A percentile compares a stretch with the other conserved stretches of the same genome.
These are phyloP conservation scores for Pythium aquatile DNA, from an alignment of 352 stramenopile genomes.

Conservation along the genomic window DNA sequence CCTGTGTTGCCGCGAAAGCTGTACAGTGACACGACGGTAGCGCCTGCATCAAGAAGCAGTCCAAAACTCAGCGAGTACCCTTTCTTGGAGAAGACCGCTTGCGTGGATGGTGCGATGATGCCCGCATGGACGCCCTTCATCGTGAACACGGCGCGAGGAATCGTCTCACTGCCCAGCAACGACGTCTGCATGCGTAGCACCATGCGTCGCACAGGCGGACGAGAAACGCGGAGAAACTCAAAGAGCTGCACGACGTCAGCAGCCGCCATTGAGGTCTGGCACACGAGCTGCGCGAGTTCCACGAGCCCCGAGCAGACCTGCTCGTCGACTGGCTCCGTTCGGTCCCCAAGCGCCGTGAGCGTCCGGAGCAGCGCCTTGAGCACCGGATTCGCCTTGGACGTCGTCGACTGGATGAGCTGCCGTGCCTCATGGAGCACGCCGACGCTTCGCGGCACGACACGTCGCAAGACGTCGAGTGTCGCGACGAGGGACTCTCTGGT, in stretches of 20 bases:
- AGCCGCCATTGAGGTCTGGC: conserved; percentile 55
- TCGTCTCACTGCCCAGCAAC: conserved; percentile 51
- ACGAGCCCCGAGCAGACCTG: conserved; percentile 40
- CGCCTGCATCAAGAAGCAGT: conserved; percentile 40
- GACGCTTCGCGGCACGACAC: conserved; percentile 19
- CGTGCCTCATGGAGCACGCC: conserved; percentile 18
- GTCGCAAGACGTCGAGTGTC: conserved; percentile 2
- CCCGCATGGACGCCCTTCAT: conserved; percentile 64
- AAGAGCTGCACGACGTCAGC: conserved; percentile 67
- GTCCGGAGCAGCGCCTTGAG: conserved; percentile 51
- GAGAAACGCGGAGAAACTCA: conserved; percentile 61
- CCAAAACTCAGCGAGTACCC: conserved; percentile 75
- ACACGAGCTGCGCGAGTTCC: conserved; percentile 45
- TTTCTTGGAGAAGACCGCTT: conserved; percentile 68
- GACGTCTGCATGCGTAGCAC: conserved; percentile 60
- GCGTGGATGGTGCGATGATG: conserved; percentile 56
- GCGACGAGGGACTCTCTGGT: conserved; percentile 1
- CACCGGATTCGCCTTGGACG: conserved; percentile 29
- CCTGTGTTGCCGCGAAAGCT: conserved; percentile 76
- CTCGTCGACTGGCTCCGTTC: conserved; percentile 23
- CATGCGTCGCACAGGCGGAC: conserved; percentile 38
- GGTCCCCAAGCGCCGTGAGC: conserved; percentile 38
- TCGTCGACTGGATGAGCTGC: conserved; percentile 15
- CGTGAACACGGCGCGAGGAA: conserved; percentile 66
- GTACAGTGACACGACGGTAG: conserved; percentile 49